phyloP scores from a whole-genome alignment of 1,139 yeast species.

The Yamadazyma dendronema region DNA sequence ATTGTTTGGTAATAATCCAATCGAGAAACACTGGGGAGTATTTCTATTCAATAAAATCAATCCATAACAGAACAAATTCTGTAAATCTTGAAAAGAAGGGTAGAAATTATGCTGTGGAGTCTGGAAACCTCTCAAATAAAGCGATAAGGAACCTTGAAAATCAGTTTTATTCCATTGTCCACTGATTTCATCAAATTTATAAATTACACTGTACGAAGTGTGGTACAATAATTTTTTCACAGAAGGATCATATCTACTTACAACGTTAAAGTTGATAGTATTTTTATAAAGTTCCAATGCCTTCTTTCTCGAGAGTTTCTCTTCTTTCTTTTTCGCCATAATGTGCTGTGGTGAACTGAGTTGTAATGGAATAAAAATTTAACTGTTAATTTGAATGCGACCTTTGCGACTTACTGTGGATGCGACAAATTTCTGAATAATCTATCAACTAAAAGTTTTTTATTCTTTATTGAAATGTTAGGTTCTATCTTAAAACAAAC shows the following conservation, averaged over 20 bases:
- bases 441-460: neutral
- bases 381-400: neutral
- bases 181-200: conserved; percentile 58
- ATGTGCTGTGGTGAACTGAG: neutral
- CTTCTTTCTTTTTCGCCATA: conserved; percentile 13
- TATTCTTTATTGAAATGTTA: neutral
- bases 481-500: conserved; percentile 2
- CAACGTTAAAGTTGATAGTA: conserved; percentile 76
- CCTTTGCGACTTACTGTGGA: neutral
- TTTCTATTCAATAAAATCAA: conserved; percentile 72
- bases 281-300: conserved; percentile 61
- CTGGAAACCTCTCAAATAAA: conserved; percentile 63
- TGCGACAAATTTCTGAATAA: neutral
- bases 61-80: conserved; percentile 69
- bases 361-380: too few species aligned
- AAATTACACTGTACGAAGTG: conserved; percentile 81
- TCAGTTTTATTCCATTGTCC: conserved; percentile 83
- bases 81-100: conserved; percentile 37
- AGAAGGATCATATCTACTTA: conserved; percentile 79
- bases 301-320: conserved; percentile 16
- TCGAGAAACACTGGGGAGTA: conserved; percentile 72
- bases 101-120: conserved; percentile 22
- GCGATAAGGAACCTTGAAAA: conserved; percentile 76
- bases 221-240: conserved; percentile 71
- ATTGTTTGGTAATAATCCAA: conserved; percentile 70